A percentile compares a stretch with the other conserved stretches of the same genome.
Evolutionary conservation across 164 flowering plant genomes (phyloP).

Genomic region (Nymphaea thermarum): DNA sequence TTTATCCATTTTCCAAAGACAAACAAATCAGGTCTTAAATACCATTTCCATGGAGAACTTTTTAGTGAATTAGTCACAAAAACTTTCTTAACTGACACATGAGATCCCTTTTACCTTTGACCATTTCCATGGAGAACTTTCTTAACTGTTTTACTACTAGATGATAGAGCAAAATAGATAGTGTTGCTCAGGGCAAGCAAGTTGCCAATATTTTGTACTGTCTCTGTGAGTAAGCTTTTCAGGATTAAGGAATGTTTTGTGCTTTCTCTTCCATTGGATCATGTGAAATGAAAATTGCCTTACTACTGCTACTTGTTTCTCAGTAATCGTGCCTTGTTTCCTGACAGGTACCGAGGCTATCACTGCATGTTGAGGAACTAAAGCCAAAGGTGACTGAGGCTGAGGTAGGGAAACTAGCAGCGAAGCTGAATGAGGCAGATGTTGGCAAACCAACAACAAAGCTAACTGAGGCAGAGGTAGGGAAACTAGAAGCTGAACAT

Average conservation of each 20-base stretch:
- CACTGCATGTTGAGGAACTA: too few species aligned
- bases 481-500: background rate
- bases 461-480: background rate
- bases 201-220: background rate
- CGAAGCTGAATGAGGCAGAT: too few species aligned
- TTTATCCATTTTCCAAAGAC: too few species aligned
- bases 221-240: background rate
- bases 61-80: too few species aligned
- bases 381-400: too few species aligned
- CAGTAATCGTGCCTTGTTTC: background rate
- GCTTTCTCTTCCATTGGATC: background rate
- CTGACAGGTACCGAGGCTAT: background rate
- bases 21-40: too few species aligned
- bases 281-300: background rate
- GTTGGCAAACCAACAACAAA: background rate
- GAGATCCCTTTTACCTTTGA: too few species aligned
- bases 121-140: too few species aligned
- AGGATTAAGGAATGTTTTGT: background rate
- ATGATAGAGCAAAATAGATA: background rate
- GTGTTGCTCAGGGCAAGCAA: background rate
- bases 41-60: too few species aligned
- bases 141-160: too few species aligned
- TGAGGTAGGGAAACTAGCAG: too few species aligned
- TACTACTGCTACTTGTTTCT: background rate
- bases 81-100: too few species aligned